Evolutionary conservation across 805 yeast genomes (phyloP), one percentile per base, ranked within the genome.

Genomic region (Cyberlindnera petersonii): DNA sequence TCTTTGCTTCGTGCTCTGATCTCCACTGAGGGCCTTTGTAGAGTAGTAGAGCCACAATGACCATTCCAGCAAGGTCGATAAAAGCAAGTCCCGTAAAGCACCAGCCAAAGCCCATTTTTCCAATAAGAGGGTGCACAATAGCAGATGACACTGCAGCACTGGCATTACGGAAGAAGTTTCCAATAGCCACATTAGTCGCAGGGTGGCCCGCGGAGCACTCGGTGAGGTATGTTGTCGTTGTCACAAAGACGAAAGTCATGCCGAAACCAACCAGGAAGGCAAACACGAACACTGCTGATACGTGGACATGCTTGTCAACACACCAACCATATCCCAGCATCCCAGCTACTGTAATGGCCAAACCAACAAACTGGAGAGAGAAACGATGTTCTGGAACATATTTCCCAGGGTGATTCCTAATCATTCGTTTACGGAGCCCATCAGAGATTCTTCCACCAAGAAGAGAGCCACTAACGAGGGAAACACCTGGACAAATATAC

Each of bases 61-160:
- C 37, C 14, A 51, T 33, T 1, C 52, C 48, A 13, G 61, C 40
- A 9, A 58, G n/a, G 35, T 60, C 61, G 24, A 61, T 48, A 7
- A 64, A 38, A 9, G 71, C 76, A n/a, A 73, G 50, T 0, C 76
- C 77, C 0, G 77, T 71, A 42, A 73, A 75, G 42, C 76, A 71
- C 78, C 78, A 73, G 0, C 77, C 77, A 39, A 60, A 60, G 0
- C 78, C 78, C 71, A 64, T 65, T 20, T 44, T 45, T 11, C 48
- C 35, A 11, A 59, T 55, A 13, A 67, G 37, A 6, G 44, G 61
- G 13, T 68, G 61, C 13, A 74, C 63, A 5, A 72, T 58, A 1
- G 66, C 72, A 0, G 80, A 69, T 22, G 77, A 69, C 0, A 74
- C 60, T 2, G 78, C 77, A 1, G 82, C 81, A 1, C 76, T 75